Evolutionary conservation across 352 stramenopile genomes (phyloP), one percentile per base, ranked within the genome.

Genomic region (Albugo candida): DNA sequence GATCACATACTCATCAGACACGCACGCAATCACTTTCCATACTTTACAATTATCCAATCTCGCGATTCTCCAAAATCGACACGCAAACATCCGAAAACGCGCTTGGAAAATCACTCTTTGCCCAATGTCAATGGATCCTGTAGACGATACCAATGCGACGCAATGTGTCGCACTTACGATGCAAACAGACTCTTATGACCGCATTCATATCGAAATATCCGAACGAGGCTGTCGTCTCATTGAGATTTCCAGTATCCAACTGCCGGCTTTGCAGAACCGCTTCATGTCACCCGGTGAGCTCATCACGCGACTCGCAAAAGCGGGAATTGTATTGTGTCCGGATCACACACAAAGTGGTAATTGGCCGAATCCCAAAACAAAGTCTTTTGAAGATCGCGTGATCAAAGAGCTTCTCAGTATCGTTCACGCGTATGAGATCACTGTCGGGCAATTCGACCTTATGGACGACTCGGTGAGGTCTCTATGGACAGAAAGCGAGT

Each of bases 41-140:
- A 84, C 72, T 1, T 67, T 85, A 55, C 67, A 73, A n/a, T 61
- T 85, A 19, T 82, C 72, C 42, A 67, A 84, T 36, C 53, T 84
- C 14, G 75, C 75, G 0, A 58, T 83, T 20, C 60, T 88, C 0
- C 68, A 81, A 36, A 70, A 69, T 41, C 68, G 68, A n/a, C 69
- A 84, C 36, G 49, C 72, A 18, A 79, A 85, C 58, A 73, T 67
- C 47, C 58, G 71, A 36, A 88, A 88, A 40, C 56, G 61, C 38
- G 59, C 52, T 12, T 85, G 75, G 75, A 53, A 63, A 11, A 48
- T 86, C 37, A 64, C 60, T 17, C 41, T 55, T 11, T 65, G 14
- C 65, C 48, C 18, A 42, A 50, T 14, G 41, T 49, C 17, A 52
- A 51, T 37, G 55, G 51, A 21, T n/a, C 39, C 24, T 16, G 14